Evolutionary conservation across 2,329 filamentous ascomycete genomes (phyloP), one percentile per base, ranked within the genome.

Genomic region (Colletotrichum magnum): DNA sequence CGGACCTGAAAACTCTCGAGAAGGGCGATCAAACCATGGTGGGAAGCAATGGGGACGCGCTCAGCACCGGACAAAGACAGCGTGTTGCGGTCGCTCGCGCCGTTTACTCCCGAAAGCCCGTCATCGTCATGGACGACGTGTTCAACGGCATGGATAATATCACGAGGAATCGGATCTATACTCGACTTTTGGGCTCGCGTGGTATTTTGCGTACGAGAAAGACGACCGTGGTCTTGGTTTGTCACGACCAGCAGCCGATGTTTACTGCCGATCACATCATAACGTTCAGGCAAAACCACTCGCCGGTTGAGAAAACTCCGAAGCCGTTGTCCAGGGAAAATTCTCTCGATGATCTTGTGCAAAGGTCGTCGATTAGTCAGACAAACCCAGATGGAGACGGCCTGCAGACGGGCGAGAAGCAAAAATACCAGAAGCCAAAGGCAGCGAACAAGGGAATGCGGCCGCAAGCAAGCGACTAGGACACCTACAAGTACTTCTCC

Each of bases 1-100:
- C 26, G 7, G 62, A 65, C 41, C 21, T 65, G 13, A 5, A 26
- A 10, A 10, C 12, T 43, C 18, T 59, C 9, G n/a, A 28, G 21
- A 58, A 28, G 16, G 5, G 53, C 28, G 62, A 65, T 18, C 18
- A 54, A 12, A 52, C 45, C 10, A 9, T 41, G 18, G 21, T 58
- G 21, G 62, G 62, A 4, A 65, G 43, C 13, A 47, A 57, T 4
- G 62, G 62, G 3, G 16, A 32, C 54, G 47, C n/a, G 10, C 26
- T 56, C 52, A 56, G 52, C 36, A 5, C 16, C 0, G 52, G 52
- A 9, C 50, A 52, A 16, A 64, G 48, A 32, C 61, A 64, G 21
- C 51, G 61, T 32, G 32, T 64, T 32, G 61, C 50, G 21, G 5
- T 52, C 10, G 50, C 50, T 13, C 50, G 50, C 15, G 52, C 52